Conservation (phyloP, 352 stramenopile species). For the Pythium plurisporium region DNA sequence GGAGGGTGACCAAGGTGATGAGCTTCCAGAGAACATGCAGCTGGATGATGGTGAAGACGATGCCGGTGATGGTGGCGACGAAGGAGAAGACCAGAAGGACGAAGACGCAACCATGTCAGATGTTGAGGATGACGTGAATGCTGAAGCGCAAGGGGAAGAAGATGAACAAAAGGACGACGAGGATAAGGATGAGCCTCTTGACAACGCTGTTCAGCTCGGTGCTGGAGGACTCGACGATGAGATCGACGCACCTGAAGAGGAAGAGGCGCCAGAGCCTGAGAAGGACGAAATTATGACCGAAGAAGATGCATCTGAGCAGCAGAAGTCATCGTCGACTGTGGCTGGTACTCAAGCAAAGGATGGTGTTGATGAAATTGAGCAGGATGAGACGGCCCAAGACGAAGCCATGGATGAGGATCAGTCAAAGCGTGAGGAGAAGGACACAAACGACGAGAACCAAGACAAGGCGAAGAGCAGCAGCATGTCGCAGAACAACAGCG, state of each 20-base stretch:
- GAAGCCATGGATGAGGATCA: slow-evolving; percentile 36
- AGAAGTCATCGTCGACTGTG: slow-evolving; percentile 43
- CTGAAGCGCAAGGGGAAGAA: slow-evolving; percentile 39
- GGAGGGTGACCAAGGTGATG: slow-evolving; percentile 54
- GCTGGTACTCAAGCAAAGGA: slow-evolving; percentile 82
- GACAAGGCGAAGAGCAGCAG: slow-evolving; percentile 58
- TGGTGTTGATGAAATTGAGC: slow-evolving; percentile 69
- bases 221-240: slow-evolving; percentile 75
- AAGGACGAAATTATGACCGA: slow-evolving; percentile 63
- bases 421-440: slow-evolving; percentile 34
- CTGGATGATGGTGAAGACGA: slow-evolving; percentile 76
- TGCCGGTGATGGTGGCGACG: slow-evolving; percentile 25
- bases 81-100: slow-evolving; percentile 28
- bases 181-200: slow-evolving; percentile 62
- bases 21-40: slow-evolving; percentile 83
- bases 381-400: slow-evolving; percentile 32
- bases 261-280: slow-evolving; percentile 46
- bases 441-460: slow-evolving; percentile 39
- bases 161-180: slow-evolving; percentile 60
- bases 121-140: slow-evolving; percentile 30
- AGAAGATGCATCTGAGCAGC: slow-evolving; percentile 43
- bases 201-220: slow-evolving; percentile 63
- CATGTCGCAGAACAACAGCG: slow-evolving; percentile 40
- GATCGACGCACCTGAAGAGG: slow-evolving; percentile 35
- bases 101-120: slow-evolving; percentile 58